Conservation (phyloP, 495 filamentous ascomycete species). For the Aspergillus homomorphus region DNA sequence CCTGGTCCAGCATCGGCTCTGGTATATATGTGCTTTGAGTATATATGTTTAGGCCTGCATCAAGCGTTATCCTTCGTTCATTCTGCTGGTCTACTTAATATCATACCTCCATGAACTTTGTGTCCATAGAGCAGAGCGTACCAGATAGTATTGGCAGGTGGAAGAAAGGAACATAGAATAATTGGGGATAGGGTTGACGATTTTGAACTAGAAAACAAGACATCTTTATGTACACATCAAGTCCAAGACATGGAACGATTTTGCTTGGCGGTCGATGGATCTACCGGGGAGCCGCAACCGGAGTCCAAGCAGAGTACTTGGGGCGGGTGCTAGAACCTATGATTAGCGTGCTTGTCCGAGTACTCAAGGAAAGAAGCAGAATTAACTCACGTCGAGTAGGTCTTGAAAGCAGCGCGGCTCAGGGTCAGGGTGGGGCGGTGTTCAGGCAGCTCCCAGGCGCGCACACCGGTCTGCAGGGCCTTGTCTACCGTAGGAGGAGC, state of each 20-base stretch:
- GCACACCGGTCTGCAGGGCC: constrained; percentile 58
- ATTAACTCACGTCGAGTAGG: constrained; percentile 83
- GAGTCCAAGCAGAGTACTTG: constrained; percentile 45
- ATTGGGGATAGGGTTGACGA: constrained; percentile 19
- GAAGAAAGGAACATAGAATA: constrained; percentile 5
- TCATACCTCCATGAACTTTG: constrained; percentile 33
- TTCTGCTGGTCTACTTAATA: constrained; percentile 20
- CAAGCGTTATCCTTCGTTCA: constrained; percentile 14
- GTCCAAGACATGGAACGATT: constrained; percentile 4
- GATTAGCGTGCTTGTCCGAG: neutral
- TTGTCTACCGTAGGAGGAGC: constrained; percentile 77
- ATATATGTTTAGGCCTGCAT: constrained; percentile 26
- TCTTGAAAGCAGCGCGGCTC: constrained; percentile 75
- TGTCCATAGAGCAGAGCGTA: constrained; percentile 17
- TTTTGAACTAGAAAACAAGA: constrained; percentile 31
- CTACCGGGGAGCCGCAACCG: constrained; percentile 46
- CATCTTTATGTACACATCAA: constrained; percentile 45
- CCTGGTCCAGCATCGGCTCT: constrained; percentile 49
- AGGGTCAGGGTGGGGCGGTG: constrained; percentile 74
- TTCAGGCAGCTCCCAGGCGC: constrained; percentile 71
- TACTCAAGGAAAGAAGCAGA: neutral
- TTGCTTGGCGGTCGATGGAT: constrained; percentile 6
- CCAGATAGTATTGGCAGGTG: constrained; percentile 13
- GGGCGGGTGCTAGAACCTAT: constrained; percentile 31
- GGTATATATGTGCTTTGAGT: constrained; percentile 44